These are phyloP conservation scores for Ganoderma resinaceum DNA, from an alignment of 1,284 basidiomycete genomes.

Conservation along the genomic window DNA sequence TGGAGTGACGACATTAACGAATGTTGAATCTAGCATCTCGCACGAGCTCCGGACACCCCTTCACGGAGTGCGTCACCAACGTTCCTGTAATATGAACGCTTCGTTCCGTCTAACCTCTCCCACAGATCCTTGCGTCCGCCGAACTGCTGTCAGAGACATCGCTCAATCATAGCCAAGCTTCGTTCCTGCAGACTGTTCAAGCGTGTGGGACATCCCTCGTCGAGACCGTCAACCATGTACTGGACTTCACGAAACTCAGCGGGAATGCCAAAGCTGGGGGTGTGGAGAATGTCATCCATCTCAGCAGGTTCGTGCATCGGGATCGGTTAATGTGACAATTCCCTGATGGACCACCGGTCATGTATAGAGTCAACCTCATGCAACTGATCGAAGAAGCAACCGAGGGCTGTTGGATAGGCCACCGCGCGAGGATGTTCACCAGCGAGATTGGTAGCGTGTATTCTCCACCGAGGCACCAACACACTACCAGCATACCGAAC, in stretches of 20 bases:
- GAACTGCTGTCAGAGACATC: slow-evolving; percentile 87
- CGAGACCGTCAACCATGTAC: slow-evolving; percentile 94
- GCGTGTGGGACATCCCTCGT: slow-evolving; percentile 87
- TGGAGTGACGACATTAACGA: slow-evolving; percentile 11
- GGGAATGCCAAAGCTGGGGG: slow-evolving; percentile 84
- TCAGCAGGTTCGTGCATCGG: slow-evolving; percentile 61
- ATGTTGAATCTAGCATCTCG: slow-evolving; percentile 71
- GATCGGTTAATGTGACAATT: slow-evolving; percentile 5
- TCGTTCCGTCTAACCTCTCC: slow-evolving; percentile 6
- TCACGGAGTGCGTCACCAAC: slow-evolving; percentile 68
- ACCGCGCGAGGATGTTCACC: slow-evolving; percentile 79
- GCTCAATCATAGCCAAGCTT: slow-evolving; percentile 82
- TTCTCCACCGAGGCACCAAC: slow-evolving; percentile 71
- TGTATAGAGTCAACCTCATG: slow-evolving; percentile 80
- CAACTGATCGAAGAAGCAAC: slow-evolving; percentile 95
- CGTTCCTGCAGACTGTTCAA: slow-evolving; percentile 89
- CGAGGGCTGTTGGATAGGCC: slow-evolving; percentile 95
- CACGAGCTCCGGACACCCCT: slow-evolving; percentile 93
- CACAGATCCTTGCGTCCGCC: slow-evolving; percentile 86
- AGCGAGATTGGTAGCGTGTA: slow-evolving; percentile 93
- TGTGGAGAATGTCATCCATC: slow-evolving; percentile 76
- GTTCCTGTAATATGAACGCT: slow-evolving; percentile 8
- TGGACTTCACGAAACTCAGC: slow-evolving; percentile 96
- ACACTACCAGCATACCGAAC: slow-evolving; percentile 43
- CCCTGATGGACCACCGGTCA: neutral